Percentiles rank a stretch among this genome's conserved stretches.
These are phyloP conservation scores for Nemania serpens DNA, from an alignment of 2,329 filamentous ascomycete species.

Conservation along the genomic window DNA sequence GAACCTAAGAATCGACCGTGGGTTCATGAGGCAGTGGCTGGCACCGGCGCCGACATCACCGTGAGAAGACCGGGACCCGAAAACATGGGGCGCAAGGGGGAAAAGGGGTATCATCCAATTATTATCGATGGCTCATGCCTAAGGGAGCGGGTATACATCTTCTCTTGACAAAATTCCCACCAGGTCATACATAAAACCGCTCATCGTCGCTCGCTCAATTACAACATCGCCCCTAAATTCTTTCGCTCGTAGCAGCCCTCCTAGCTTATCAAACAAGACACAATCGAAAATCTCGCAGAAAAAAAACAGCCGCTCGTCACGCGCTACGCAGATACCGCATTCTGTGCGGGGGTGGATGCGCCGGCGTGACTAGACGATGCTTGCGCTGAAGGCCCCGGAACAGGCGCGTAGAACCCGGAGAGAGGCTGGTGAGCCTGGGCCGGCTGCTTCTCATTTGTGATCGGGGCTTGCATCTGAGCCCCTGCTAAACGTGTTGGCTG, in stretches of 20 bases:
- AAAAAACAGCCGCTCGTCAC: background rate
- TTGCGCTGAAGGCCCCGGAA: slow-evolving; percentile 1
- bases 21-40: too few relatives aligned
- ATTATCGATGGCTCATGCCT: slow-evolving; percentile 19
- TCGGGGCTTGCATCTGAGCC: slow-evolving; percentile 5
- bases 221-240: background rate
- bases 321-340: background rate
- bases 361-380: background rate
- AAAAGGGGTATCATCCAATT: slow-evolving; percentile 22
- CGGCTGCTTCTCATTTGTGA: slow-evolving; percentile 10
- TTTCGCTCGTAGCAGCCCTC: too few relatives aligned
- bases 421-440: slow-evolving; percentile 45
- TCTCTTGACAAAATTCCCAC: background rate
- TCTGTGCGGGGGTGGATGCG: background rate
- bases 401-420: slow-evolving; percentile 36
- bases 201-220: background rate
- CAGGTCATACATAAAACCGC: background rate
- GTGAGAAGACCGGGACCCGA: slow-evolving; percentile 30
- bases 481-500: slow-evolving; percentile 19
- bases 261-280: background rate
- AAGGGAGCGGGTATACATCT: slow-evolving; percentile 13
- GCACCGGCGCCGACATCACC: slow-evolving; percentile 22
- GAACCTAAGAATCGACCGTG: too few relatives aligned
- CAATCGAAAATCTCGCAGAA: background rate
- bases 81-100: slow-evolving; percentile 10